These are phyloP conservation scores for Ananas comosus DNA, from an alignment of 176 grass and related monocot species.

Conservation along the genomic window DNA sequence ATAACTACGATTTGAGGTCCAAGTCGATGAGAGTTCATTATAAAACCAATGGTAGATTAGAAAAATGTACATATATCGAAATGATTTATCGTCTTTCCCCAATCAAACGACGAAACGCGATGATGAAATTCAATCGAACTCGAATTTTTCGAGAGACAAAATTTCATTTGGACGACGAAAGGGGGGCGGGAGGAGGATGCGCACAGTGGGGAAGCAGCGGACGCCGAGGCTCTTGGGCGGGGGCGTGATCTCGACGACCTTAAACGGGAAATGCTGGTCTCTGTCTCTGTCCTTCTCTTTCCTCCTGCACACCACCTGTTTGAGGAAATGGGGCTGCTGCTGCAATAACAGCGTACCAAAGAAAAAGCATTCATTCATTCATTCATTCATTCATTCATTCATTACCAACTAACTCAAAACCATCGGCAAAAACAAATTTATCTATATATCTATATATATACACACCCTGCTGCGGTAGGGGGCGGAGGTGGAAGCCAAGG, in stretches of 20 bases:
- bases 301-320: conserved; percentile 61
- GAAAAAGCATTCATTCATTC: background rate
- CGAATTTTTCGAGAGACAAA: background rate
- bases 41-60: too few relatives aligned
- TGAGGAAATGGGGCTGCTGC: conserved; percentile 37
- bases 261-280: conserved; percentile 63
- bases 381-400: too few relatives aligned
- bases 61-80: too few relatives aligned
- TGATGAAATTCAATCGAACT: too few relatives aligned
- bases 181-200: background rate
- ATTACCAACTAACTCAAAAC: background rate
- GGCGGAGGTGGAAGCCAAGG: conserved; percentile 59
- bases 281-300: conserved; percentile 54
- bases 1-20: too few relatives aligned
- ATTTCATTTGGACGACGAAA: background rate
- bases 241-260: conserved; percentile 90
- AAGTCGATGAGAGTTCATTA: too few relatives aligned
- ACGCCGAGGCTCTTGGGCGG: conserved; percentile 75
- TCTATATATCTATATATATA: too few relatives aligned
- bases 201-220: conserved; percentile 86
- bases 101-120: too few relatives aligned
- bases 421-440: background rate
- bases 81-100: too few relatives aligned
- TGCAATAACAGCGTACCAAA: background rate
- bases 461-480: conserved; percentile 46